Base-by-base conservation (phyloP, 2,329 filamentous ascomycete species). In the Ceratocystis lukuohia region DNA sequence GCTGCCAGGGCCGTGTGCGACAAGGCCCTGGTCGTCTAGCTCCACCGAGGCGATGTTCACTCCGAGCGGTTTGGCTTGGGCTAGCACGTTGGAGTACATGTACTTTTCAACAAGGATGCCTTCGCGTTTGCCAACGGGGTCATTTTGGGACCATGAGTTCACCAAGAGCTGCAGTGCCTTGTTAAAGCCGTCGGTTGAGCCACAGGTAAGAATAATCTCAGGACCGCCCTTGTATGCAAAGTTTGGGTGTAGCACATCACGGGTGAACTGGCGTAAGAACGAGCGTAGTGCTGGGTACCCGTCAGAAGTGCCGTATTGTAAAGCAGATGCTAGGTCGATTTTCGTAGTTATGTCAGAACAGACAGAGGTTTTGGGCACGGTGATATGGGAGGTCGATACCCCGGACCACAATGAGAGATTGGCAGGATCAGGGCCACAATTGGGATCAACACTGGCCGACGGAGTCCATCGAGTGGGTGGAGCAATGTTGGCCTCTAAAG, bases 231-330 rank as follows among this genome's bases (percentile, higher is more conserved):
- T 79, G 73, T 96, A 96, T 4, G 91, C 90, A 6, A 92, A 82
- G 71, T 88, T 86, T 1, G 90, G 91, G 74, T 96, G 90, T 64
- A 96, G 78, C 71, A 89, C 82, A 66, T 92, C 80, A 67, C 85
- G 82, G 3, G 86, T 81, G 75, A 96, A 95, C 73, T 92, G 83
- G 68, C 88, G 85, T 66, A 96, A 76, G 76, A 92, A 96, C 57
- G 83, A 83, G 68, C 85, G 83, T 28, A 96, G 79, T 0, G 91
- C 85, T 0, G 89, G 89, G 71, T 95, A 93, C 61, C 92, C 92
- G 68, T 88, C 81, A 1, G 88, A 86, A n/a, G 82, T 84, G 68
- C 90, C 90, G 77, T 96, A 96, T 76, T 96, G 92, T 64, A 96
- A 79, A 2, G 91, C 91, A 0, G 88, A 88, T 64, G 84, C 82